Percentiles rank a stretch among this genome's conserved stretches.
phyloP scores from a whole-genome alignment of 768 basidiomycete species.

The Mycena metata region DNA sequence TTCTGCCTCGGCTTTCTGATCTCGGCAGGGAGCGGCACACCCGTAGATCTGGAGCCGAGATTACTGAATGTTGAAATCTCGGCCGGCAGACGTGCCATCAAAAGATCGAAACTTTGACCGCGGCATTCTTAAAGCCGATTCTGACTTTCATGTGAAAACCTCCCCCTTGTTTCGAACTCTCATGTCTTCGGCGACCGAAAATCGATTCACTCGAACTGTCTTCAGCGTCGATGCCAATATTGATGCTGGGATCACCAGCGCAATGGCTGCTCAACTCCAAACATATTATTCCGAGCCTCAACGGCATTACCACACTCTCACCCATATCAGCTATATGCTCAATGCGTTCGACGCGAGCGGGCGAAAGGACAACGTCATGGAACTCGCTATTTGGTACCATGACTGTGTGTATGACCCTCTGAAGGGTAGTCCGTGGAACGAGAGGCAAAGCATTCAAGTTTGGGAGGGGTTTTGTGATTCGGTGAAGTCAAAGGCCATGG shows the following conservation, averaged over 20 bases:
- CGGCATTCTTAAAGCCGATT: too few relatives aligned
- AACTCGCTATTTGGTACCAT: constrained; percentile 40
- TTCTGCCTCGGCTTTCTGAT: too few relatives aligned
- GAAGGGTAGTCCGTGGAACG: constrained; percentile 38
- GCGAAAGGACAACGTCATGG: constrained; percentile 5
- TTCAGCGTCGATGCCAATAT: constrained; percentile 20
- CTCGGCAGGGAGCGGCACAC: too few relatives aligned
- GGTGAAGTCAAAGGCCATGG: constrained; percentile 24
- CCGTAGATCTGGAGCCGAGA: too few relatives aligned
- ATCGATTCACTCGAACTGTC: constrained; percentile 14
- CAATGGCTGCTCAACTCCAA: constrained; percentile 26
- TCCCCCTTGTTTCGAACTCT: constrained; percentile 2
- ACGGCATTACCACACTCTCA: constrained; percentile 38
- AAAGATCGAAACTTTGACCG: too few relatives aligned
- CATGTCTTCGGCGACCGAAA: constrained; percentile 22
- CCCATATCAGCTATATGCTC: constrained; percentile 38
- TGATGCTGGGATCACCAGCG: neutral
- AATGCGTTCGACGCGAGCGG: constrained; percentile 18
- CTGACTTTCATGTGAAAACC: too few relatives aligned
- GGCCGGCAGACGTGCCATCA: too few relatives aligned
- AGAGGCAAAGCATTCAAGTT: constrained; percentile 36
- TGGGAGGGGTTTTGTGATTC: constrained; percentile 34
- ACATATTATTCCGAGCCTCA: constrained; percentile 36
- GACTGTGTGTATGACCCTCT: constrained; percentile 39
- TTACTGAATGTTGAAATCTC: too few relatives aligned